A percentile compares a stretch with the other conserved stretches of the same genome.
Conservation (phyloP, 1,284 basidiomycete genomes). For the Ustilago tritici region DNA sequence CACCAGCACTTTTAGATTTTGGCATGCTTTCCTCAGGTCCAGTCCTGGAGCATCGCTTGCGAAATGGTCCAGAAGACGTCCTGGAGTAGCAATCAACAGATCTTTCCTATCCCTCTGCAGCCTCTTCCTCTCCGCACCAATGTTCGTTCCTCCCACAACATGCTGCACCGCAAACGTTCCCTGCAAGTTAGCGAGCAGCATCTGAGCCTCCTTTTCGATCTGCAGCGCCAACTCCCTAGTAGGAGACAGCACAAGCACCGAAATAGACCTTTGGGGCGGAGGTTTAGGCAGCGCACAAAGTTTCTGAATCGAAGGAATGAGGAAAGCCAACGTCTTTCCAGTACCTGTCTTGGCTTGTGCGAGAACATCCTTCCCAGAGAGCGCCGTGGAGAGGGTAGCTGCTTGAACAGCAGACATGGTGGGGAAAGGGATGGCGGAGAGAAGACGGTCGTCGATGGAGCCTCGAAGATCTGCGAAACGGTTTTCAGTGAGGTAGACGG, state of each 20-base stretch:
- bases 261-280: constrained; percentile 48
- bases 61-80: constrained; percentile 72
- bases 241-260: constrained; percentile 72
- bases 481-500: constrained; percentile 46
- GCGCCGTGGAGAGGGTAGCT: constrained; percentile 71
- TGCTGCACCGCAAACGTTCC: constrained; percentile 67
- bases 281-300: constrained; percentile 55
- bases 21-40: constrained; percentile 60
- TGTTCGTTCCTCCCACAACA: constrained; percentile 72
- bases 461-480: constrained; percentile 46
- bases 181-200: constrained; percentile 54
- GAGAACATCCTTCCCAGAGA: constrained; percentile 72
- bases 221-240: constrained; percentile 73
- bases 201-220: constrained; percentile 64
- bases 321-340: constrained; percentile 90
- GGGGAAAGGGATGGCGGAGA: constrained; percentile 68
- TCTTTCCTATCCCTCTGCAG: constrained; percentile 66
- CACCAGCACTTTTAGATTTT: constrained; percentile 68
- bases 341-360: constrained; percentile 93
- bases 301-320: constrained; percentile 84
- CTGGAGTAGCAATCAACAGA: constrained; percentile 73
- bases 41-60: constrained; percentile 69
- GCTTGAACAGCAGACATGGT: constrained; percentile 72
- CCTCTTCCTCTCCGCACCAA: constrained; percentile 67
- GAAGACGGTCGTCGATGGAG: constrained; percentile 56